A percentile compares a stretch with the other conserved stretches of the same genome.
Conservation (phyloP, 1,139 yeast genomes). For the Yamadazyma trypodendri region DNA sequence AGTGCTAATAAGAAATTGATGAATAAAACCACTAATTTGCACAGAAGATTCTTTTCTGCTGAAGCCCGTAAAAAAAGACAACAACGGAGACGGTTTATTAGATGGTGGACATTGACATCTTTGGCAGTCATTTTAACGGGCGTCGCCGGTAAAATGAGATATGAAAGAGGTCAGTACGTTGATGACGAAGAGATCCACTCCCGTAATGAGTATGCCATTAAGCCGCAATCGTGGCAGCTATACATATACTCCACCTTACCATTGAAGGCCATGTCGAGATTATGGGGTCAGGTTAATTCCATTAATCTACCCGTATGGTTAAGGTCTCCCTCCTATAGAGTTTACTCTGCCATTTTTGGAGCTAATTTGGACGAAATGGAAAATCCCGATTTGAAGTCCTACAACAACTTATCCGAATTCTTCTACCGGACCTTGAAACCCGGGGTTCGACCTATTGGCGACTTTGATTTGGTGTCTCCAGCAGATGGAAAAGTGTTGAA, state of each 20-base stretch:
- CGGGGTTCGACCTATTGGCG: conserved; percentile 76
- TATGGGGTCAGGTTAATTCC: conserved; percentile 92
- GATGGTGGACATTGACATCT: conserved; percentile 71
- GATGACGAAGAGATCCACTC: conserved; percentile 31
- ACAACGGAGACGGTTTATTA: conserved; percentile 51
- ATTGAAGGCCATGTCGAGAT: conserved; percentile 81
- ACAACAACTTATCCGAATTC: conserved; percentile 82
- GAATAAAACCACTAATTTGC: conserved; percentile 36
- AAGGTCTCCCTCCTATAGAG: conserved; percentile 75
- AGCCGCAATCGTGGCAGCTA: conserved; percentile 80
- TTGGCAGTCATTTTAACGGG: conserved; percentile 65
- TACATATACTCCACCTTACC: conserved; percentile 91
- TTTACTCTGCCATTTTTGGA: conserved; percentile 81
- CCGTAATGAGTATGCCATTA: conserved; percentile 45
- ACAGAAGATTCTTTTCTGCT: conserved; percentile 41
- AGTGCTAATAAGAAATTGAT: conserved; percentile 39
- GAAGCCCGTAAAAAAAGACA: conserved; percentile 45
- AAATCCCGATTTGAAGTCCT: conserved; percentile 73
- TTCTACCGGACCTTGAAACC: conserved; percentile 82
- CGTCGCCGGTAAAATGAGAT: conserved; percentile 53
- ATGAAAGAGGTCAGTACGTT: conserved; percentile 29
- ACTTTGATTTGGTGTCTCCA: conserved; percentile 76
- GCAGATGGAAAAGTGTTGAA: conserved; percentile 91
- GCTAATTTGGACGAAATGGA: conserved; percentile 88
- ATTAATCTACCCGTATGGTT: conserved; percentile 85